Conservation (phyloP, 1,284 basidiomycete species). For the Mycena citricolor region DNA sequence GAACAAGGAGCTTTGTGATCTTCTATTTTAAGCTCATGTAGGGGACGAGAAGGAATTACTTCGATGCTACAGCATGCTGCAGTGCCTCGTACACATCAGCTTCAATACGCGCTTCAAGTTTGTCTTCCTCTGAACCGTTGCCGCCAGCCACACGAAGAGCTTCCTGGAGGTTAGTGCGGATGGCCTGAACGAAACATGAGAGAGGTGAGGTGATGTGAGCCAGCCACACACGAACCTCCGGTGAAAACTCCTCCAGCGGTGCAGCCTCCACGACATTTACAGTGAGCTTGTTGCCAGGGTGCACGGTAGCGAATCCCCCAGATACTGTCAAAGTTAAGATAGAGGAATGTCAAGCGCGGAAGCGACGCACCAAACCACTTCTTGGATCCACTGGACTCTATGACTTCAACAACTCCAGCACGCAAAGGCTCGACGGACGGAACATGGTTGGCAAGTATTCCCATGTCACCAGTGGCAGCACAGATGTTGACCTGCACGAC, state of each 20-base stretch:
- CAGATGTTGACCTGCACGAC: slow-evolving; percentile 94
- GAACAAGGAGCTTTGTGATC: too few species aligned
- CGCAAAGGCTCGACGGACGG: slow-evolving; percentile 91
- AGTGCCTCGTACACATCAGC: slow-evolving; percentile 95
- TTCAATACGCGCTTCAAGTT: slow-evolving; percentile 93
- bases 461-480: slow-evolving; percentile 96
- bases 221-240: slow-evolving; percentile 57
- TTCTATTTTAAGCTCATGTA: too few species aligned
- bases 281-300: slow-evolving; percentile 95
- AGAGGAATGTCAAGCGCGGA: neutral
- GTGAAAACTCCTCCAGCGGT: slow-evolving; percentile 87
- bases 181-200: slow-evolving; percentile 56
- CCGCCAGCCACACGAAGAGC: slow-evolving; percentile 82
- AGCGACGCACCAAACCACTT: slow-evolving; percentile 89
- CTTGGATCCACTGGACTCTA: slow-evolving; percentile 81
- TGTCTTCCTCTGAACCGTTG: slow-evolving; percentile 89
- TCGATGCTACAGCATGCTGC: slow-evolving; percentile 81
- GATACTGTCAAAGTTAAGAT: slow-evolving; percentile 61
- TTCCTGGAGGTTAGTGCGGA: slow-evolving; percentile 88
- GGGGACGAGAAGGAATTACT: too few species aligned
- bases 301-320: slow-evolving; percentile 96
- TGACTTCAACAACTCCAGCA: slow-evolving; percentile 90
- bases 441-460: slow-evolving; percentile 96
- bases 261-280: slow-evolving; percentile 98
- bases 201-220: slow-evolving; percentile 12